Evolutionary conservation across 139 green algal species (phyloP), one percentile per base, ranked within the genome.

Genomic region (Chlamydomonas asymmetrica): DNA sequence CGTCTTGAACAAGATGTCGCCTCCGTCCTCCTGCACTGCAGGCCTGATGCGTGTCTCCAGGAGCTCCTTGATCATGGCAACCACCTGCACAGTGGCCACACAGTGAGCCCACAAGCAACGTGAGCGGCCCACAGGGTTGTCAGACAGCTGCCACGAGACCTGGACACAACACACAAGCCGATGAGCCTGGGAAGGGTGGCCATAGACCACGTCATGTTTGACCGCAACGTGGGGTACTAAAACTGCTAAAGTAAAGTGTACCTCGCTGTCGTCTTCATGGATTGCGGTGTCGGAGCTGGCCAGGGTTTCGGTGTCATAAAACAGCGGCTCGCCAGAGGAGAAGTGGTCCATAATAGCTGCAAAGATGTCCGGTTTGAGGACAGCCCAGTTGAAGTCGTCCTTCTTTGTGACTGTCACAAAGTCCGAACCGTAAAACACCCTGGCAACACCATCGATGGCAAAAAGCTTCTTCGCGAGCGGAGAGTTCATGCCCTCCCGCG

Each of bases 11-110:
- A 90, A 75, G 54, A 99, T 98, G 84, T 99, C 97, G 3, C 97
- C 97, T 4, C 96, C 96, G 74, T 98, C 93, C 63, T 97, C 95
- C 81, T 95, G 89, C 61, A 99, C 96, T 18, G 94, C 92, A 0
- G 95, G 96, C 43, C 95, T 85, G 78, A 99, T 99, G 71, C 97
- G 90, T 39, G 96, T 99, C 71, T 99, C 97, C 63, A 99, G 84
- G 67, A 99, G 87, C 89, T 99, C 97, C 90, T 99, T 99, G 84
- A 99, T 98, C 94, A 99, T 98, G 27, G 94, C 92, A 45, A 99
- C 96, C 8, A 95, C 78, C 89, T 96, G 79, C n/a, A n/a, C n/a
- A n/a, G n/a, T 59, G 31, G 40, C 20, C 20, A 27, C 27, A 63
- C 16, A 63, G 27, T 20, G 56, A 27, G 29, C 18, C 56, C 29